Conservation (phyloP, 2,329 filamentous ascomycete genomes). For the Immersiporthe knoxdaviesiana region DNA sequence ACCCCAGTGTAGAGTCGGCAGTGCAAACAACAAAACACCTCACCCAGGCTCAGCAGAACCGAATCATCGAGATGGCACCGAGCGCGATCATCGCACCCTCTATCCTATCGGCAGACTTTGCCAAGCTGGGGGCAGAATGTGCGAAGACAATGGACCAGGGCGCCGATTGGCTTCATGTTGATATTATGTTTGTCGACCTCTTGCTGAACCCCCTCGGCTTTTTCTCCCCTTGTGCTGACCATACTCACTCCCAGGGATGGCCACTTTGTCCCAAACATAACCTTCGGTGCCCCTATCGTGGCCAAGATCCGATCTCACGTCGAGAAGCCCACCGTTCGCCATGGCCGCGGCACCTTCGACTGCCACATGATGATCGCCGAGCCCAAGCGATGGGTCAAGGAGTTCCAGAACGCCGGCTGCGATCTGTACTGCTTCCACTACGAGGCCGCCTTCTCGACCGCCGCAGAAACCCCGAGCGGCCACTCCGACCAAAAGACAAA, state of each 20-base stretch:
- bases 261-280: constrained; percentile 98
- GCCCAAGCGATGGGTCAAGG: constrained; percentile 98
- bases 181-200: constrained; percentile 70
- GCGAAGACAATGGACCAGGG: constrained; percentile 81
- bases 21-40: not conserved
- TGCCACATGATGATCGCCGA: constrained; percentile 99
- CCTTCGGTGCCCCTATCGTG: constrained; percentile 92
- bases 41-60: not conserved
- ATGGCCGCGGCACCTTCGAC: constrained; percentile 91
- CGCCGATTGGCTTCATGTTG: constrained; percentile 92
- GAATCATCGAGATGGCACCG: constrained; percentile 69
- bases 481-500: constrained; percentile 72
- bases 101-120: constrained; percentile 98
- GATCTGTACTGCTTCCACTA: constrained; percentile 99
- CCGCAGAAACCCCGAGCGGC: constrained; percentile 76
- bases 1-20: not conserved
- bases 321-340: constrained; percentile 67
- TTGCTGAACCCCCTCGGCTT: constrained; percentile 23
- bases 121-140: constrained; percentile 83
- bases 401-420: constrained; percentile 91
- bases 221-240: constrained; percentile 7
- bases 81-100: constrained; percentile 92
- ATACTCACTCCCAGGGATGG: constrained; percentile 71
- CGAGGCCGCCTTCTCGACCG: constrained; percentile 89
- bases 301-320: constrained; percentile 91